Base-by-base conservation (phyloP, 139 green algal species). In the Monoraphidium neglectum region DNA sequence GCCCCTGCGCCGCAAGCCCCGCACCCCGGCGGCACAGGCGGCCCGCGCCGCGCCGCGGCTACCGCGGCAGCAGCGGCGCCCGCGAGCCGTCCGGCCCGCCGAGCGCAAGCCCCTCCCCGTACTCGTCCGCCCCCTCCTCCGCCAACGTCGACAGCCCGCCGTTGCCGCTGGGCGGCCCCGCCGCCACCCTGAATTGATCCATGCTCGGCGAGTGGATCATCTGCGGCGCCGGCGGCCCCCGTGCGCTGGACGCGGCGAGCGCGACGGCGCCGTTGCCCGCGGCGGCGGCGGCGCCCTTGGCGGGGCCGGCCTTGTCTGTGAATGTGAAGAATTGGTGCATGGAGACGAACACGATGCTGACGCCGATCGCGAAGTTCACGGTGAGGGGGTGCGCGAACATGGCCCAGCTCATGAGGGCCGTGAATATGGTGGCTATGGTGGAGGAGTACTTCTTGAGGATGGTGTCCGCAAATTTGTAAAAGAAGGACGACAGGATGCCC, bases 391-490 rank as follows among this genome's bases (percentile, higher is more conserved):
- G 96, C 15, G 89, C 88, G 72, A 99, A 98, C n/a, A 98, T 69
- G 0, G 78, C 70, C 1, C 91, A 94, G 26, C 87, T 95, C 84
- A 98, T 89, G 51, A 99, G 33, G 2, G 85, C 95, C 3, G 95
- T 99, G 78, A 98, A 93, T 24, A 98, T 95, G 38, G 95, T 99
- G 37, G 95, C 95, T 16, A 99, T 92, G 4, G 94, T 98, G 67
- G 83, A 93, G 10, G 77, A 91, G 77, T 99, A 98, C 86, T 99
- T 99, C 57, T 99, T 99, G 35, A 99, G 83, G 53, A 99, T 97
- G 38, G 95, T 97, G 84, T 98, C 95, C 26, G 95, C 93, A 76
- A 94, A 99, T 83, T 99, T 99, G 88, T 95, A 99, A 86, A 99
- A 99, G 84, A 99, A 98, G 60, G 85, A 93, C 0, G 86, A 90